Percentiles rank a stretch among this genome's conserved stretches.
Conservation (phyloP, 2,329 filamentous ascomycete genomes). For the Colletotrichum sp. region DNA sequence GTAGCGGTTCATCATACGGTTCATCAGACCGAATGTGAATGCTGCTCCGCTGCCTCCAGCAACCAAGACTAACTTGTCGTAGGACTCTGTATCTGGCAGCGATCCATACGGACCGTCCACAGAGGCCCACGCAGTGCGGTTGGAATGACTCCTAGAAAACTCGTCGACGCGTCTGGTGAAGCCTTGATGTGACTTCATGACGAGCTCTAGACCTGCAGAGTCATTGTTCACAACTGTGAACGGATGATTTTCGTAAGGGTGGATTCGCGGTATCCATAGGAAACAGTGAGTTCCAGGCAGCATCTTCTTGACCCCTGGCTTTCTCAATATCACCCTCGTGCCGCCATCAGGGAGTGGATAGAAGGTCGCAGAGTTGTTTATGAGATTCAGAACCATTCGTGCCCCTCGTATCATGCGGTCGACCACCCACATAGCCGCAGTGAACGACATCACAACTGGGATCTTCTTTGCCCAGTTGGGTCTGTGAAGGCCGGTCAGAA, state of each 20-base stretch:
- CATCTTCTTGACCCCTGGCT: slow-evolving; percentile 36
- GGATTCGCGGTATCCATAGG: slow-evolving; percentile 59
- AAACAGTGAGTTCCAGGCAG: slow-evolving; percentile 49
- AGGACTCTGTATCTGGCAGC: slow-evolving; percentile 44
- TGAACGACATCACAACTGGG: slow-evolving; percentile 41
- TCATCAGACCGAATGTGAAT: slow-evolving; percentile 26
- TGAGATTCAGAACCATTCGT: slow-evolving; percentile 32
- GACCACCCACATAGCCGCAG: slow-evolving; percentile 42
- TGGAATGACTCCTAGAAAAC: slow-evolving; percentile 44
- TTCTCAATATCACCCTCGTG: slow-evolving; percentile 50
- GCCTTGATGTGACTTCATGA: slow-evolving; percentile 54
- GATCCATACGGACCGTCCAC: slow-evolving; percentile 60
- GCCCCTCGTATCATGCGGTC: slow-evolving; percentile 47
- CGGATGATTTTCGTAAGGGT: slow-evolving; percentile 56
- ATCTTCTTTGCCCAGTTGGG: slow-evolving; percentile 42
- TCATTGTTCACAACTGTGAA: slow-evolving; percentile 57
- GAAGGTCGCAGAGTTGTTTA: slow-evolving; percentile 46
- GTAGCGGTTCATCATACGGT: not conserved
- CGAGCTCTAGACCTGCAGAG: slow-evolving; percentile 48
- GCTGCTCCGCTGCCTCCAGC: slow-evolving; percentile 28
- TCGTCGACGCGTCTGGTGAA: slow-evolving; percentile 55
- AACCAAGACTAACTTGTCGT: slow-evolving; percentile 26
- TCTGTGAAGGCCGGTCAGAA: slow-evolving; percentile 48
- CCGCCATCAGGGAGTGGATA: slow-evolving; percentile 49
- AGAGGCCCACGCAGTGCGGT: slow-evolving; percentile 46